Percentiles rank a stretch among this genome's conserved stretches.
phyloP scores from a whole-genome alignment of 768 basidiomycete genomes.

The Macrolepiota albuminosa region DNA sequence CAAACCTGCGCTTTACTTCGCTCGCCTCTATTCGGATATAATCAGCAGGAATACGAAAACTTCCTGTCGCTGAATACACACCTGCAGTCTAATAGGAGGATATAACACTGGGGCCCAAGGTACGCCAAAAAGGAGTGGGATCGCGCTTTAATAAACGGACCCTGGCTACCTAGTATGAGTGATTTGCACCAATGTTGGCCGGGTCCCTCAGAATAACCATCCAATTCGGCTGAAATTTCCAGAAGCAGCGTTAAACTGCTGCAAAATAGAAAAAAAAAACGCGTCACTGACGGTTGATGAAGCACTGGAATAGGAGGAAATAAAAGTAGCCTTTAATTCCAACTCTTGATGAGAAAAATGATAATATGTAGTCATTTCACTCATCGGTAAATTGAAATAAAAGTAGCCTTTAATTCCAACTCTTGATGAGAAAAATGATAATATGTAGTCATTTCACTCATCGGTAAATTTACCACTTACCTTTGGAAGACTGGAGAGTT shows the following conservation, averaged over 20 bases:
- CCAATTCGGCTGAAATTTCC: slow-evolving; percentile 50
- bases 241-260: slow-evolving; percentile 1
- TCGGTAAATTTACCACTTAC: slow-evolving; percentile 32
- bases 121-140: slow-evolving; percentile 82
- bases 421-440: slow-evolving; percentile 26
- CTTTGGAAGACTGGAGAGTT: slow-evolving; percentile 63
- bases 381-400: slow-evolving; percentile 46
- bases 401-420: slow-evolving; percentile 87
- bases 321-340: slow-evolving; percentile 87
- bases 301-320: slow-evolving; percentile 93
- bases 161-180: slow-evolving; percentile 67
- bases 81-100: slow-evolving; percentile 84
- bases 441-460: background rate
- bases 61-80: slow-evolving; percentile 25
- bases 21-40: slow-evolving; percentile 58
- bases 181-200: slow-evolving; percentile 65
- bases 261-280: background rate
- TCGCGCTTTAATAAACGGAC: slow-evolving; percentile 74
- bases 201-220: slow-evolving; percentile 62
- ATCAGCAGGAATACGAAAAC: background rate
- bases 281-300: slow-evolving; percentile 60
- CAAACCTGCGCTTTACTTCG: slow-evolving; percentile 80
- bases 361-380: background rate
- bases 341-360: slow-evolving; percentile 41
- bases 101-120: slow-evolving; percentile 70